Conservation (phyloP, 2,329 filamentous ascomycete species). For the Cladorrhinum sp. region DNA sequence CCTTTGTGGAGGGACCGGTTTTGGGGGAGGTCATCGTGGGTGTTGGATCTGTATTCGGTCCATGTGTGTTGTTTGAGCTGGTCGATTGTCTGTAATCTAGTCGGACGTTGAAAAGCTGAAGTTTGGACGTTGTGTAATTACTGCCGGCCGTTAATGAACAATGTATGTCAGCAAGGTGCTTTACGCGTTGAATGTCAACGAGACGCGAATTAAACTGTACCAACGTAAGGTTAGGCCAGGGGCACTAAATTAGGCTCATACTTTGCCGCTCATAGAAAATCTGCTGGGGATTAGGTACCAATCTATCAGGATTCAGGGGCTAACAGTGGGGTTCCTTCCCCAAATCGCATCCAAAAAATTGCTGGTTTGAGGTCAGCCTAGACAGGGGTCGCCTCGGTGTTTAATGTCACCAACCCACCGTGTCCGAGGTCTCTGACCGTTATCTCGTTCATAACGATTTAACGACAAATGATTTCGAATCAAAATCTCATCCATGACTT, state of each 20-base stretch:
- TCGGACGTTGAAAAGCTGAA: neutral
- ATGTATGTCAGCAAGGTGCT: neutral
- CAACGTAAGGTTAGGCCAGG: slow-evolving; percentile 6
- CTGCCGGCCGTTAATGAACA: neutral
- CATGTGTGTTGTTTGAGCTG: slow-evolving; percentile 16
- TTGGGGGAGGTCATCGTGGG: slow-evolving; percentile 23
- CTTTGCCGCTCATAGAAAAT: neutral
- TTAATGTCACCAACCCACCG: neutral
- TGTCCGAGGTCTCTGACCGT: neutral
- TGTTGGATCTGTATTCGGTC: slow-evolving; percentile 11
- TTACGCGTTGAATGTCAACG: slow-evolving; percentile 3
- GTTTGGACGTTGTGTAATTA: neutral
- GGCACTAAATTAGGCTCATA: neutral
- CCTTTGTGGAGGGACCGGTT: slow-evolving; percentile 38
- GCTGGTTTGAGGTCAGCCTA: neutral
- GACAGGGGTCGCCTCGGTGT: slow-evolving; percentile 1
- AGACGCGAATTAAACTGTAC: slow-evolving; percentile 1
- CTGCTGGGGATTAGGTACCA: neutral
- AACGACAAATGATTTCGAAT: no score
- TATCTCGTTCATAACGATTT: neutral
- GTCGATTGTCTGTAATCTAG: neutral
- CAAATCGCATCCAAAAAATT: neutral
- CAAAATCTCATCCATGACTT: no score
- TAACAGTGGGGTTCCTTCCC: neutral
- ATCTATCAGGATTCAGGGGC: slow-evolving; percentile 4